These are phyloP conservation scores for Citrullus amarus DNA, from an alignment of 306 rosid genomes.

Conservation along the genomic window DNA sequence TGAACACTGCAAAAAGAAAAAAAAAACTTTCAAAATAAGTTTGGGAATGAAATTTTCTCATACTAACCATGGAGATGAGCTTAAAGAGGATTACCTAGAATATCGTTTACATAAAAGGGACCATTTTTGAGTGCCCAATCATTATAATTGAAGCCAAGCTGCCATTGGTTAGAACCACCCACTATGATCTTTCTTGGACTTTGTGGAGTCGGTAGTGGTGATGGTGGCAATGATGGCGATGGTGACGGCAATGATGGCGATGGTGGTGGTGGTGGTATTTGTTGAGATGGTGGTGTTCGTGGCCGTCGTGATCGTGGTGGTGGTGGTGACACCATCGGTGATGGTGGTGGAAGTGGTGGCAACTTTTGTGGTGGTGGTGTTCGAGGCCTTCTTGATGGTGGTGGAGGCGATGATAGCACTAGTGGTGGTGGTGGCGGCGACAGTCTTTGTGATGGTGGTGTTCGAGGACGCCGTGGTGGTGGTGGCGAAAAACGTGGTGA, in stretches of 20 bases:
- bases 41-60: not conserved
- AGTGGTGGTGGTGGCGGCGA: not conserved
- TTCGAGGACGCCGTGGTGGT: not conserved
- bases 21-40: not conserved
- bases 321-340: not conserved
- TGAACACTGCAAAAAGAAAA: constrained; percentile 37
- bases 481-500: not conserved
- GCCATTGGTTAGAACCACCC: constrained; percentile 52
- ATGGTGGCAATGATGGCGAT: not conserved
- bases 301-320: not conserved
- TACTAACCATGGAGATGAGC: not conserved
- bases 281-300: not conserved
- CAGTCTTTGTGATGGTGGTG: not conserved
- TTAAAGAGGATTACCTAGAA: constrained; percentile 26
- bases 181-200: constrained; percentile 21
- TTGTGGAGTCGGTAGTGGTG: not conserved
- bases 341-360: not conserved
- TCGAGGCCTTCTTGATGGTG: not conserved
- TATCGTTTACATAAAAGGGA: constrained; percentile 49
- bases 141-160: constrained; percentile 35
- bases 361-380: not conserved
- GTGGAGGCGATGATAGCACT: too few species aligned
- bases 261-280: not conserved
- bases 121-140: constrained; percentile 38
- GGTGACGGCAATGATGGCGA: not conserved